Base-by-base conservation (phyloP, 257 asterid genomes). In the Orobanche coerulescens region DNA sequence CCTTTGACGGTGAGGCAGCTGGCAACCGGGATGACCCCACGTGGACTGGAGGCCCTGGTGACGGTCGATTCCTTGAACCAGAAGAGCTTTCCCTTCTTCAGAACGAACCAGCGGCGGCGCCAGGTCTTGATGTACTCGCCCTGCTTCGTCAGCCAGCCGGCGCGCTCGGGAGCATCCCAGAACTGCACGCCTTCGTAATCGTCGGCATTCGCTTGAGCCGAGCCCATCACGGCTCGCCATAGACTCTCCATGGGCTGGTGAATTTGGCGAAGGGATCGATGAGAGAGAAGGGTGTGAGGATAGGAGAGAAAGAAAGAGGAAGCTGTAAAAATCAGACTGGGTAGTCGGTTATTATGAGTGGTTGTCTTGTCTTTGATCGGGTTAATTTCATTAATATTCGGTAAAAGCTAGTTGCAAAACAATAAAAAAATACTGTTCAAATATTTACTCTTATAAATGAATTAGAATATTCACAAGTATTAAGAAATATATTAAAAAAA, bases 61-160 rank as follows among this genome's bases (percentile, higher is more conserved):
- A 87, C 63, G 62, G 54, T 55, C 4, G 79, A 69, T 18, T 80
- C 95, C 81, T 87, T 87, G 82, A 87, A 87, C 95, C 95, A 87
- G 78, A 87, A 87, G 39, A 87, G 81, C 56, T 79, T 87, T 5
- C 95, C 94, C 58, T 84, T 86, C 71, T 84, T 87, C 58, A 87
- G 56, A 4, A 84, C 81, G 82, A 87, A 87, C 94, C 94, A 87
- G 5, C 95, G 84, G 67, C 95, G 94, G 23, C 95, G 77, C 95
- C 95, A 87, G 2, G 90, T 87, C 76, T 87, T 87, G 47, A 87
- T 87, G 71, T 87, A 84, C 73, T 87, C 95, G 39, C 94, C 95
- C 66, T 87, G 95, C 71, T 87, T 87, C 10, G 78, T 71, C 2
- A 87, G 82, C 94, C 91, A 84, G 1, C 91, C 94, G 71, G 79